phyloP scores from a whole-genome alignment of 768 basidiomycete species.

The Coprinopsis sp. region DNA sequence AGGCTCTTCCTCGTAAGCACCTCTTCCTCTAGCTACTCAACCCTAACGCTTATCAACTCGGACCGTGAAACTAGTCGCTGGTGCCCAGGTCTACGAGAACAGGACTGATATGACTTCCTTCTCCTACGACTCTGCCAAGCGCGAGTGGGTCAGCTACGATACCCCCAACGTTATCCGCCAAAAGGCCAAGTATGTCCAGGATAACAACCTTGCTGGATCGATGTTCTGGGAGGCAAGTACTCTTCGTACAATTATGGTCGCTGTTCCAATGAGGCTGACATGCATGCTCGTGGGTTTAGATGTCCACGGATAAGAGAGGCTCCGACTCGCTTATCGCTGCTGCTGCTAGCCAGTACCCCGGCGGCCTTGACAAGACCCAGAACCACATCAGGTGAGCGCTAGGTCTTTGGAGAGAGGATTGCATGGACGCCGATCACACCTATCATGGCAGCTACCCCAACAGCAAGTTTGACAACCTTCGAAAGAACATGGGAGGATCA shows the following conservation, averaged over 20 bases:
- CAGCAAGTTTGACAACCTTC: conserved; percentile 70
- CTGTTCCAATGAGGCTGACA: background rate
- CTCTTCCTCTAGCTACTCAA: conserved; percentile 15
- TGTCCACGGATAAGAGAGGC: conserved; percentile 59
- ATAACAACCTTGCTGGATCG: conserved; percentile 57
- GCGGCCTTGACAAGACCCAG: conserved; percentile 53
- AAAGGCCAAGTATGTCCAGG: conserved; percentile 65
- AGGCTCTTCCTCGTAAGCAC: conserved; percentile 51
- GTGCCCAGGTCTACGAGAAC: conserved; percentile 63
- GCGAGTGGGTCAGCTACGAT: conserved; percentile 75
- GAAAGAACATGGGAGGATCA: conserved; percentile 50
- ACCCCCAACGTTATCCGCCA: conserved; percentile 58
- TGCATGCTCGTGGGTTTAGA: conserved; percentile 23
- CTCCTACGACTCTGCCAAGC: conserved; percentile 64
- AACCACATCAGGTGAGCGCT: conserved; percentile 56
- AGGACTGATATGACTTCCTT: conserved; percentile 67
- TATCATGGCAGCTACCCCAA: conserved; percentile 46
- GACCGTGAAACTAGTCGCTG: conserved; percentile 36
- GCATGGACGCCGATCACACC: background rate
- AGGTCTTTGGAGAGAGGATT: background rate
- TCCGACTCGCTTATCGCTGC: conserved; percentile 54
- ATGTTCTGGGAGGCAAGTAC: conserved; percentile 67
- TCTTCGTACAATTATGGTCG: conserved; percentile 1
- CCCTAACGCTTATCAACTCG: background rate
- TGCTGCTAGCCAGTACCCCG: conserved; percentile 41